Evolutionary conservation across 2,329 filamentous ascomycete genomes (phyloP).

Genomic region (Corinectria fuckeliana): DNA sequence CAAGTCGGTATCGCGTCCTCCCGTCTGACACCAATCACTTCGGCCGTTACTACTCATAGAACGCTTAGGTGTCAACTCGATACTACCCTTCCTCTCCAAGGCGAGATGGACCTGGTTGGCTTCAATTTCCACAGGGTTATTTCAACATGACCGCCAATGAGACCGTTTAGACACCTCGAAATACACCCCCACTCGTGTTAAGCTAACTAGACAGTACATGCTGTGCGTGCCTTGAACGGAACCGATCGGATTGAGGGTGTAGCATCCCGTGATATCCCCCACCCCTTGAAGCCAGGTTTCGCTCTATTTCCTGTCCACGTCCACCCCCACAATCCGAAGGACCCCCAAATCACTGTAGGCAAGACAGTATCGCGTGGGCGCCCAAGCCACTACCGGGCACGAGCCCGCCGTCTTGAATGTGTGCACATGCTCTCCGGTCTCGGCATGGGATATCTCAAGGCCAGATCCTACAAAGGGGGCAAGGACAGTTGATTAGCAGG

Average conservation of each 20-base stretch:
- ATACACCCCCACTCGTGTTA: background rate
- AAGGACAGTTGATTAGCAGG: background rate
- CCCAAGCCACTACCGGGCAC: constrained; percentile 75
- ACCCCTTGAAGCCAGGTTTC: background rate
- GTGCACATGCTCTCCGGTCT: constrained; percentile 76
- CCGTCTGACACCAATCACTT: constrained; percentile 32
- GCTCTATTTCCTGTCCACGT: constrained; percentile 50
- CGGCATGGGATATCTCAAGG: constrained; percentile 73
- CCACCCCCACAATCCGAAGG: constrained; percentile 71
- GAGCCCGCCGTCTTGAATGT: constrained; percentile 72
- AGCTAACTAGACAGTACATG: background rate
- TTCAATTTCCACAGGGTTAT: background rate
- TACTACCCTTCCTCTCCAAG: background rate
- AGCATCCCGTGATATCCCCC: background rate
- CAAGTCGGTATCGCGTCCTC: constrained; percentile 28
- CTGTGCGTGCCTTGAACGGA: background rate
- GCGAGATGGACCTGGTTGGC: background rate
- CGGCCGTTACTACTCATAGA: constrained; percentile 3
- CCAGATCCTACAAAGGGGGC: constrained; percentile 56
- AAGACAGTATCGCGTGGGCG: constrained; percentile 75
- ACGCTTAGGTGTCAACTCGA: constrained; percentile 5
- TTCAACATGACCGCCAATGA: background rate
- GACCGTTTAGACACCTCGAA: constrained; percentile 1
- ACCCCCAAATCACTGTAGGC: constrained; percentile 75
- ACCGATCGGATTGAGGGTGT: background rate